Evolutionary conservation across 2,329 filamentous ascomycete genomes (phyloP).

Genomic region (Nannizziopsis barbatae): DNA sequence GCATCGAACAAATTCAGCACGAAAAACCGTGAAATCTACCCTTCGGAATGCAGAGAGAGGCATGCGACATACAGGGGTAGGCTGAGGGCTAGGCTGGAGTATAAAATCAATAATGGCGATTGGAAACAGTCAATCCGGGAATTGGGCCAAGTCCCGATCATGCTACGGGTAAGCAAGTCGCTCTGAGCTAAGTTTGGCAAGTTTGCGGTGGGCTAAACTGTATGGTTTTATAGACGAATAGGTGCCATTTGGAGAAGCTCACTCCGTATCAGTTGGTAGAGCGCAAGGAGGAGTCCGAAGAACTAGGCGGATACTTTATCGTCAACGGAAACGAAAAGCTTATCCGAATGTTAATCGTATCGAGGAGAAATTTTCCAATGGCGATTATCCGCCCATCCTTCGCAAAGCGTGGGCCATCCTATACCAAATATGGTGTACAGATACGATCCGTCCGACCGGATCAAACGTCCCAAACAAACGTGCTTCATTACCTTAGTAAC

Average conservation of each 20-base stretch:
- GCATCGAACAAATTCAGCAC: slow-evolving; percentile 69
- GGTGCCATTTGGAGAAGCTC: slow-evolving; percentile 79
- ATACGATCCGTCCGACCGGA: slow-evolving; percentile 90
- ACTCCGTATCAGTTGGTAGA: slow-evolving; percentile 72
- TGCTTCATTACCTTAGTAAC: slow-evolving; percentile 88
- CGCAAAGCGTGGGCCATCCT: slow-evolving; percentile 70
- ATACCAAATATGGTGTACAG: slow-evolving; percentile 82
- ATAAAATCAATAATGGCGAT: slow-evolving; percentile 74
- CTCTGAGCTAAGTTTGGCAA: slow-evolving; percentile 12
- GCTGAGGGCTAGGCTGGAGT: slow-evolving; percentile 72
- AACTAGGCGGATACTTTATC: slow-evolving; percentile 92
- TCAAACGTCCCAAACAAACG: slow-evolving; percentile 94
- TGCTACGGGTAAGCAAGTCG: slow-evolving; percentile 60
- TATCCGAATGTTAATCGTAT: slow-evolving; percentile 81
- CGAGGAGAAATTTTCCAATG: slow-evolving; percentile 87
- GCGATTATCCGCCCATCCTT: slow-evolving; percentile 88
- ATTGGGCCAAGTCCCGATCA: slow-evolving; percentile 79
- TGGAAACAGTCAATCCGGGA: slow-evolving; percentile 73
- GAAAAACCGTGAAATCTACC: slow-evolving; percentile 72
- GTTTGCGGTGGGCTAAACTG: slow-evolving; percentile 2
- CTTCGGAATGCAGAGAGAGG: slow-evolving; percentile 86
- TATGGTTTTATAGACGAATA: slow-evolving; percentile 54
- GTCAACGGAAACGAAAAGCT: slow-evolving; percentile 97
- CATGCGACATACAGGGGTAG: slow-evolving; percentile 85
- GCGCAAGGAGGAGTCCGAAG: slow-evolving; percentile 88